These are phyloP conservation scores for Theobroma cacao DNA, from an alignment of 345 rosid species.

Conservation along the genomic window DNA sequence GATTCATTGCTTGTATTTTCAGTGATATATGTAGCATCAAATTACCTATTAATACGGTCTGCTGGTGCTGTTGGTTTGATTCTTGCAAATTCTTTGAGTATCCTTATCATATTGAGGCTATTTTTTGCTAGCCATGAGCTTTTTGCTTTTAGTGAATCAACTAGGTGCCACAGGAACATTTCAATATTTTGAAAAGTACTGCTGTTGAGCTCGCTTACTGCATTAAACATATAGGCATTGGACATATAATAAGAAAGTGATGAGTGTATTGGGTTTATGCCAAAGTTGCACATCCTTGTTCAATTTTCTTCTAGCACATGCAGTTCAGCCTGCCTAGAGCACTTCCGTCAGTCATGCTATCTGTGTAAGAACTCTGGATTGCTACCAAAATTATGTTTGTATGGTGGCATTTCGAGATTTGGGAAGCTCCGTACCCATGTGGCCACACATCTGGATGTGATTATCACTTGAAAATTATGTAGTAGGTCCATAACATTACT, in stretches of 20 bases:
- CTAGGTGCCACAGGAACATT: background rate
- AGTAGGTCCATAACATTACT: background rate
- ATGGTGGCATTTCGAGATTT: background rate
- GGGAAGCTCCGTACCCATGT: background rate
- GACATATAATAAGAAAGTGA: background rate
- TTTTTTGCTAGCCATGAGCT: background rate
- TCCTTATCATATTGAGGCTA: conserved; percentile 36
- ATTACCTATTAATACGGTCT: conserved; percentile 63
- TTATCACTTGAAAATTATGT: background rate
- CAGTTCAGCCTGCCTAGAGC: background rate
- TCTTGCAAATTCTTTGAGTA: conserved; percentile 84
- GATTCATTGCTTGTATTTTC: conserved; percentile 77
- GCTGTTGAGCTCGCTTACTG: background rate
- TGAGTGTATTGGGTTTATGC: background rate
- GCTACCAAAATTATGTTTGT: background rate
- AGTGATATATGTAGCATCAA: conserved; percentile 47
- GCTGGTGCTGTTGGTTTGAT: conserved; percentile 90
- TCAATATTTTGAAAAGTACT: background rate
- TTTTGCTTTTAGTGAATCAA: conserved; percentile 5
- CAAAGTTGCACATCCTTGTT: background rate
- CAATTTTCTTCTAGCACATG: background rate
- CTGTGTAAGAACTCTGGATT: background rate
- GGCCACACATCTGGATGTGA: background rate
- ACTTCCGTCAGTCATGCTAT: background rate
- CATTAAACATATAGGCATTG: background rate